Percentiles rank a stretch among this genome's conserved stretches.
Evolutionary conservation across 768 basidiomycete genomes (phyloP).

Genomic region (Obba rivulosa): DNA sequence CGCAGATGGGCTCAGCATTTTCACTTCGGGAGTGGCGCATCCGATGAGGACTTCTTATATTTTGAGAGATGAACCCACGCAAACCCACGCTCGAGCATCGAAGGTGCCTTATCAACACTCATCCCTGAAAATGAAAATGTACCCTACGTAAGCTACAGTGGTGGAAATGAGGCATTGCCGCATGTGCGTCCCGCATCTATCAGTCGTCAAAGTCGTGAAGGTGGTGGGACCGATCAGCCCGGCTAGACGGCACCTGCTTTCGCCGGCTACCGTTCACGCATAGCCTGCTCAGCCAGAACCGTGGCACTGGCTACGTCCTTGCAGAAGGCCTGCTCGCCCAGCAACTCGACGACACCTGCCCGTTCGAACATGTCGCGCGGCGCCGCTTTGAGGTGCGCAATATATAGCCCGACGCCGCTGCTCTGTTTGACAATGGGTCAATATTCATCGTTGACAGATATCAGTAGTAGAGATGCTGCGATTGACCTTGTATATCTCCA

Average conservation of each 20-base stretch:
- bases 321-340: slow-evolving; percentile 41
- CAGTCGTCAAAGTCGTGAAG: too few species aligned
- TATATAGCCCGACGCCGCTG: slow-evolving; percentile 40
- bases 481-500: slow-evolving; percentile 70
- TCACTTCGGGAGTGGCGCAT: too few species aligned
- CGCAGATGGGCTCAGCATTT: too few species aligned
- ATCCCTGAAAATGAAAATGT: too few species aligned
- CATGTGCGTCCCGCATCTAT: too few species aligned
- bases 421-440: slow-evolving; percentile 21
- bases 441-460: neutral
- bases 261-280: slow-evolving; percentile 8
- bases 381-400: slow-evolving; percentile 38
- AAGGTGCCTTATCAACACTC: too few species aligned
- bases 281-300: slow-evolving; percentile 26
- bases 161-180: too few species aligned
- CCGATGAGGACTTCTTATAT: too few species aligned
- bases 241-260: neutral
- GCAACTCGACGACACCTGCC: slow-evolving; percentile 37
- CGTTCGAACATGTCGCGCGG: slow-evolving; percentile 36
- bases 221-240: too few species aligned
- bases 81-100: too few species aligned
- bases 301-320: slow-evolving; percentile 40
- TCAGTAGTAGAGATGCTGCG: neutral
- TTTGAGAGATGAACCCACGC: too few species aligned
- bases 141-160: too few species aligned